Base-by-base conservation (phyloP, 2,329 filamentous ascomycete genomes). In the Tympanopsis confertula region DNA sequence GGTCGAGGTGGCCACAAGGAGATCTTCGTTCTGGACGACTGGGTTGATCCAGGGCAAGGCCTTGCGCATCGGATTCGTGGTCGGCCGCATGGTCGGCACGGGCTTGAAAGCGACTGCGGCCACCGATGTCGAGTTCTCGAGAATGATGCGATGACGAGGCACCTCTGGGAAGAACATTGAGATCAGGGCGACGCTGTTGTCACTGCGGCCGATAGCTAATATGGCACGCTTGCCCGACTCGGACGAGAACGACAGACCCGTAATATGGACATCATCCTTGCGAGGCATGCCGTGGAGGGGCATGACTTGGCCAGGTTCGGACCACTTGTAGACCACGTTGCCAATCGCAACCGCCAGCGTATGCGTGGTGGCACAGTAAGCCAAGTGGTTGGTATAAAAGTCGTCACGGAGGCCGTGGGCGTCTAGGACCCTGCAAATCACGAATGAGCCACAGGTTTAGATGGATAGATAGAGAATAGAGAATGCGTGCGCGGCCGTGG, bases 331-430 rank as follows among this genome's bases (percentile, higher is more conserved):
- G 4, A 98, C 72, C 24, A 78, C 68, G 38, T 80, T 77, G 0
- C 80, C 81, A 13, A 96, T 68, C 0, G 86, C 89, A 14, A 96
- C 85, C 14, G 86, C 89, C 13, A 98, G 69, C 13, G 81, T 84
- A 38, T 82, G 74, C 37, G 77, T 73, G 5, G 74, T 82, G 29
- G 71, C 58, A 0, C 82, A 94, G 56, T 94, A 96, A 7, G 91
- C 86, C 38, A 98, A 68, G 2, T 88, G 70, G 0, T 88, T 91
- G 59, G 87, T 95, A 55, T 98, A 98, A 55, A 88, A 98, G 57
- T 98, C 89, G 50, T 96, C 87, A 40, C 86, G 78, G n/a, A 96
- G 66, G 37, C 78, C 75, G 3, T 88, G 87, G 5, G 89, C 89
- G 59, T 95, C 86, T 4, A 98, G 69, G 5, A 95, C 83, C 61